Evolutionary conservation across 306 rosid genomes (phyloP), one percentile per base, ranked within the genome.

Genomic region (Trifolium fragiferum): DNA sequence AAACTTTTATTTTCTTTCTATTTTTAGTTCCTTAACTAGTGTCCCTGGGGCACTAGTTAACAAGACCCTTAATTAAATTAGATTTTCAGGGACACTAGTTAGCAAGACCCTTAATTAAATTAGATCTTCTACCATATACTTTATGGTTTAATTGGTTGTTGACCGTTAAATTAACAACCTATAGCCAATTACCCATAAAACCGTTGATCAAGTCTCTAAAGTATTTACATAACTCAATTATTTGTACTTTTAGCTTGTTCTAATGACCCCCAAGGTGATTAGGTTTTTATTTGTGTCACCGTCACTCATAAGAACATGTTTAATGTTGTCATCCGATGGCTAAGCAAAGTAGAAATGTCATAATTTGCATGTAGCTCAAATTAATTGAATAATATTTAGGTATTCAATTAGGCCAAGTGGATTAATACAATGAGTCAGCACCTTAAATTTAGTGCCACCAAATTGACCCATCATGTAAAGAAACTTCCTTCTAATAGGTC

Each of bases 401-500:
- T 12, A 70, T 68, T 27, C 14, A 37, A 41, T 6, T 27, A 32
- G 35, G 20, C 64, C n/a, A 66, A 53, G 27, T 8, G 12, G 84
- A 79, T 66, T 38, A 47, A 12, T 23, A 8, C 19, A 35, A 71
- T 30, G 75, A 47, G 80, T 73, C 79, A 73, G 60, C 82, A 68
- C 72, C 72, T 9, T 5, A 37, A 35, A 3, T 19, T 18, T n/a
- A 23, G 23, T 47, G 40, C 10, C 43, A 47, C n/a, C 64, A 66
- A 65, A 40, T 71, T 79, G 81, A 70, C 70, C 78, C 59, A 58
- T 30, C 40, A 21, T 37, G 15, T 16, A 55, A n/a, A 3, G 70
- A 76, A 76, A 61, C 59, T 64, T 66, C 73, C 70, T 66, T 55
- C 55, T 19, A 14, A 11, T n/a, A 14, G 43, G 83, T 74, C 82